A percentile compares a stretch with the other conserved stretches of the same genome.
These are phyloP conservation scores for Syzygium grande DNA, from an alignment of 345 rosid genomes.

Conservation along the genomic window DNA sequence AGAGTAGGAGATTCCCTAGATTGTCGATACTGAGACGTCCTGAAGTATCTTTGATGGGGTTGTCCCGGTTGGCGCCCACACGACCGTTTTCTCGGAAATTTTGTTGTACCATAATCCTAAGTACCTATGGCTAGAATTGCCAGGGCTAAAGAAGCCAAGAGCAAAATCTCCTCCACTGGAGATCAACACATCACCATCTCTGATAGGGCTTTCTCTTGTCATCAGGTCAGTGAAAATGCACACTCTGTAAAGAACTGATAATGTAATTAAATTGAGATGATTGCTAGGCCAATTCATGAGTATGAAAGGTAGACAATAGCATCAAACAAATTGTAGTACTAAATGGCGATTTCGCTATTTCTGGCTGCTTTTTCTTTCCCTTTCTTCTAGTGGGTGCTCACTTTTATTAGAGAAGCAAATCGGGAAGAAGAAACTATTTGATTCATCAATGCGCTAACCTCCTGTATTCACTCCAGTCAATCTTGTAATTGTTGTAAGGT, in stretches of 20 bases:
- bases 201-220: background rate
- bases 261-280: background rate
- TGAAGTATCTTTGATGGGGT: conserved; percentile 10
- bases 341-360: background rate
- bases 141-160: background rate
- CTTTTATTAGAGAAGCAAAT: background rate
- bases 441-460: background rate
- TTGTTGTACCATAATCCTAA: background rate
- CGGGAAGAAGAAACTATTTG: background rate
- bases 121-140: background rate
- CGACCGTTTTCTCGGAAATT: background rate
- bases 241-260: background rate
- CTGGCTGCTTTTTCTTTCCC: background rate
- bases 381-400: background rate
- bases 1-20: conserved; percentile 7
- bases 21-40: conserved; percentile 7
- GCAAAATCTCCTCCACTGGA: background rate
- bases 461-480: background rate
- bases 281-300: background rate
- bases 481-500: background rate
- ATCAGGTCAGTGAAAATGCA: background rate
- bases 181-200: background rate
- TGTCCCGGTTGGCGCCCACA: conserved; percentile 29
- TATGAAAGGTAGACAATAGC: background rate
- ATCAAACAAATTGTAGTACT: background rate